Evolutionary conservation across 2,329 filamentous ascomycete genomes (phyloP), one percentile per base, ranked within the genome.

Genomic region (Taxawa tesnikishii): DNA sequence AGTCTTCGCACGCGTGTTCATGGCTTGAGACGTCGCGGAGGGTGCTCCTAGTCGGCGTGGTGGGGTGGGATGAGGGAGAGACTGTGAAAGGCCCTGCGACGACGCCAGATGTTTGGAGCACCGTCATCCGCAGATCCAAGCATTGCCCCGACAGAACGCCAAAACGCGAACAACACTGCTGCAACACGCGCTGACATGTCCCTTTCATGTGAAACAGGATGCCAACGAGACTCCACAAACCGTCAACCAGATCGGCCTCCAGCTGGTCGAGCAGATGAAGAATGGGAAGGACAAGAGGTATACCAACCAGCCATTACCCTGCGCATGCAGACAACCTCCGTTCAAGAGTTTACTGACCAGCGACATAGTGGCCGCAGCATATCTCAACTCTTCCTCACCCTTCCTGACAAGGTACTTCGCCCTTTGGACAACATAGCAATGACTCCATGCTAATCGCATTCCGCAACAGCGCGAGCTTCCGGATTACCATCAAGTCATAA

Each of bases 271-370:
- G 33, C 75, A 78, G 49, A 72, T 93, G 49, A 77, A 77, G 45
- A 68, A 73, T 42, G 83, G 82, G 14, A 73, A 75, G 40, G 84
- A 92, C 55, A 92, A 92, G 62, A 82, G 70, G 83, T 88, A 67
- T 48, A 71, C 63, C 29, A 5, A 27, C 28, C n/a, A 8, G 8
- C 19, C 8, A 35, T 27, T 15, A 26, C 31, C 31, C 17, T 33
- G 30, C 36, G 36, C 32, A 38, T 34, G 32, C 26, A 21, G 14
- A n/a, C 16, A 4, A 7, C 16, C n/a, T 13, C 29, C 17, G 8
- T 15, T 10, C 5, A 5, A n/a, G 19, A 23, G n/a, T 8, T 8
- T 23, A n/a, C 8, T 23, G 19, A n/a, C n/a, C 19, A 23, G 19
- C 19, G 36, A 32, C 25, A 12, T 33, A 32, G 33, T 16, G 37